These are phyloP conservation scores for Alternaria incomplexa DNA, from an alignment of 2,329 filamentous ascomycete genomes.

Conservation along the genomic window DNA sequence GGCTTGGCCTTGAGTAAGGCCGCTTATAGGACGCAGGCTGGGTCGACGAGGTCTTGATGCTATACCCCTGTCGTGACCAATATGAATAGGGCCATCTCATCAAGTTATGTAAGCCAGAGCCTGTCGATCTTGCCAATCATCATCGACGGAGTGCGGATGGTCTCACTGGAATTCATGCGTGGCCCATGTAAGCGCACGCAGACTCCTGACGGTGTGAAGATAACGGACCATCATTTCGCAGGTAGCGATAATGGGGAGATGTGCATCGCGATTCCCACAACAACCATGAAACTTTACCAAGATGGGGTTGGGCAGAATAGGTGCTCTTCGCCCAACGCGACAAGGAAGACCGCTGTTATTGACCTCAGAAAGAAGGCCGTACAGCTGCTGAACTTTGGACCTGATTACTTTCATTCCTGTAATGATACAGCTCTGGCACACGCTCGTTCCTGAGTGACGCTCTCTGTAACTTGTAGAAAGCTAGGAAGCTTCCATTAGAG, in stretches of 20 bases:
- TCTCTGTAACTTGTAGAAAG: not conserved
- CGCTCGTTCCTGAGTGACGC: not conserved
- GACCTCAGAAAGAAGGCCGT: not conserved
- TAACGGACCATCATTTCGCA: not conserved
- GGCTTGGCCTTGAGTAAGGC: conserved; percentile 7
- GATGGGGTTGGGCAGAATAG: not conserved
- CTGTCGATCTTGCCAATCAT: conserved; percentile 1
- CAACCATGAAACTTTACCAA: not conserved
- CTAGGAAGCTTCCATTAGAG: not conserved
- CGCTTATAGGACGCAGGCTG: conserved; percentile 2
- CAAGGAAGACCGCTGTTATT: conserved; percentile 7
- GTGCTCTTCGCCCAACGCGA: not conserved
- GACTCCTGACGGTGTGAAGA: not conserved
- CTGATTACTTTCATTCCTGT: not conserved
- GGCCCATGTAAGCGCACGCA: not conserved
- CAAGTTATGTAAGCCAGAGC: conserved; percentile 4
- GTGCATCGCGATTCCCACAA: not conserved
- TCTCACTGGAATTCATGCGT: conserved; percentile 2
- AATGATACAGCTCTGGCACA: not conserved
- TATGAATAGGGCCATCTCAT: conserved; percentile 6
- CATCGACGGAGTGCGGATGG: not conserved
- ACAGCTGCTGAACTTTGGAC: not conserved
- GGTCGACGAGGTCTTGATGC: not conserved
- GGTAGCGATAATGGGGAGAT: not conserved
- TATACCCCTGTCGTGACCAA: conserved; percentile 11